phyloP scores from a whole-genome alignment of 345 rosid species.

The Abelmoschus esculentus region DNA sequence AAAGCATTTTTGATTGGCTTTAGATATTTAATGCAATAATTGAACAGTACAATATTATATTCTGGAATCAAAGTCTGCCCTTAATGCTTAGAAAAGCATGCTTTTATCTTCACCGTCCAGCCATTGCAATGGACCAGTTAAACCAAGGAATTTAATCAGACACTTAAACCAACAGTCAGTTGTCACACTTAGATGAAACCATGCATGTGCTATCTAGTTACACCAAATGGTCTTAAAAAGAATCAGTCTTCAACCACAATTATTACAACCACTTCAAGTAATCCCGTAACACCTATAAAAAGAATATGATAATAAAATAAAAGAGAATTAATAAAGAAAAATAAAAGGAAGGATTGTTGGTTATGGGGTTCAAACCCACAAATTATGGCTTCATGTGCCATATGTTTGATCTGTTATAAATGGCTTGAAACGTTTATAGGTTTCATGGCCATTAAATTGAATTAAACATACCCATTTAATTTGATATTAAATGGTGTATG shows the following conservation, averaged over 20 bases:
- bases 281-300: neutral
- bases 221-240: slow-evolving; percentile 27
- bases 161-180: neutral
- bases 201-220: slow-evolving; percentile 40
- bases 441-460: no score
- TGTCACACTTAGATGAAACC: slow-evolving; percentile 27
- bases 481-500: no score
- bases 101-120: neutral
- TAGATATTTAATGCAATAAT: neutral
- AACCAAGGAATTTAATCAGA: neutral
- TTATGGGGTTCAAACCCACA: no score
- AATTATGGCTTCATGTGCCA: no score
- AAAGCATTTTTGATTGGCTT: neutral
- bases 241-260: slow-evolving; percentile 22
- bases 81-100: slow-evolving; percentile 1
- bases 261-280: slow-evolving; percentile 26
- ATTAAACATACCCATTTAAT: no score
- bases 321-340: no score
- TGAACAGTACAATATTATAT: neutral
- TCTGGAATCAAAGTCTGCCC: neutral
- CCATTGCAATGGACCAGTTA: neutral
- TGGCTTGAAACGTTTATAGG: no score
- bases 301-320: no score
- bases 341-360: no score
- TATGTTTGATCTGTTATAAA: no score